A percentile compares a stretch with the other conserved stretches of the same genome.
Evolutionary conservation across 805 yeast genomes (phyloP).

Genomic region (Yarrowia deformans): DNA sequence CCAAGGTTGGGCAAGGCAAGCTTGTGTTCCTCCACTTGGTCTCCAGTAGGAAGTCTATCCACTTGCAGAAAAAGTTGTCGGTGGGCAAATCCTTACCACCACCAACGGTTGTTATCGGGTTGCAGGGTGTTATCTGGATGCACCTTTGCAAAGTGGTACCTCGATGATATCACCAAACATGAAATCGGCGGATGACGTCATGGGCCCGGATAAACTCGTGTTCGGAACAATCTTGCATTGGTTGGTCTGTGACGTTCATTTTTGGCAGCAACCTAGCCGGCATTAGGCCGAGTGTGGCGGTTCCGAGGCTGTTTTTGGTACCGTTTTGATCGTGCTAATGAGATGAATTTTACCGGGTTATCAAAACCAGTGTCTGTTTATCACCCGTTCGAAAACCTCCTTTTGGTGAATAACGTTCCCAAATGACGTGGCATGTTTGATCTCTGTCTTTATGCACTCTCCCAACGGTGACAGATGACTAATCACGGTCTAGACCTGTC

Average conservation of each 20-base stretch:
- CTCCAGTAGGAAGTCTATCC: background rate
- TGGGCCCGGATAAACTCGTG: conserved; percentile 8
- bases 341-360: background rate
- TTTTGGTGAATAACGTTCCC: background rate
- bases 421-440: conserved; percentile 6
- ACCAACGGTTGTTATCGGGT: background rate
- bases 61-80: background rate
- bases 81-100: background rate
- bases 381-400: too few relatives aligned
- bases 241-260: background rate
- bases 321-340: background rate
- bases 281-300: background rate
- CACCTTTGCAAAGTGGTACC: background rate
- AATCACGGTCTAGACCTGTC: conserved; percentile 17
- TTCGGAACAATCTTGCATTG: conserved; percentile 24
- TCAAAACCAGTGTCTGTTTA: too few relatives aligned
- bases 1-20: background rate
- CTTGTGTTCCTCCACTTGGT: background rate
- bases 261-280: background rate
- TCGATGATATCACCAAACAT: conserved; percentile 2
- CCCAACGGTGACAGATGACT: conserved; percentile 21
- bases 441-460: background rate
- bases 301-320: background rate
- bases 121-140: background rate
- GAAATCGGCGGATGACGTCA: conserved; percentile 14